A percentile compares a stretch with the other conserved stretches of the same genome.
These are phyloP conservation scores for Aspergillus funiculosus DNA, from an alignment of 495 filamentous ascomycete genomes.

Conservation along the genomic window DNA sequence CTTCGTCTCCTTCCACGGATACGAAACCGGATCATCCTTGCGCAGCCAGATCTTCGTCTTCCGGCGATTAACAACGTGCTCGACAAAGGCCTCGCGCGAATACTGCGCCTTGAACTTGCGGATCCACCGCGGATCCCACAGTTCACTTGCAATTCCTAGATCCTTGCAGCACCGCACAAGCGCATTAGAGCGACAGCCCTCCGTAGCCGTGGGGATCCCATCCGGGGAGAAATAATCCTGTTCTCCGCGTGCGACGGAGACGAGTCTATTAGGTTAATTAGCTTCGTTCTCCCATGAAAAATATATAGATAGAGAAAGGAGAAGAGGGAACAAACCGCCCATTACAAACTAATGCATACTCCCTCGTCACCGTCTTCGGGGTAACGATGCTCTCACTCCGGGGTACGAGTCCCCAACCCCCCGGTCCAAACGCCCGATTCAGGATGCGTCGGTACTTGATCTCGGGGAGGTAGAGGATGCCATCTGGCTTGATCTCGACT, in stretches of 20 bases:
- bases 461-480: conserved; percentile 93
- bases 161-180: conserved; percentile 97
- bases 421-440: conserved; percentile 87
- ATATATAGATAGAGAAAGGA: not conserved
- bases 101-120: conserved; percentile 60
- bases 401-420: conserved; percentile 90
- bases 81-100: conserved; percentile 72
- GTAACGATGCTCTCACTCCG: conserved; percentile 88
- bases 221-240: conserved; percentile 90
- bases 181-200: conserved; percentile 95
- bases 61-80: conserved; percentile 80
- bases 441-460: conserved; percentile 96
- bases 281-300: not conserved
- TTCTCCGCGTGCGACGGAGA: conserved; percentile 89
- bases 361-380: conserved; percentile 79
- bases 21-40: conserved; percentile 74
- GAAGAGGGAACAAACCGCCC: conserved; percentile 61
- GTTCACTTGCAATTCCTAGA: conserved; percentile 85
- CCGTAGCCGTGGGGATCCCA: conserved; percentile 91
- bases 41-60: conserved; percentile 79
- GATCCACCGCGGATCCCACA: conserved; percentile 96
- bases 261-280: conserved; percentile 51
- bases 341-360: conserved; percentile 87
- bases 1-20: conserved; percentile 68
- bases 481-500: conserved; percentile 94